Evolutionary conservation across 2,329 filamentous ascomycete species (phyloP).

Genomic region (Epichloe sp.): DNA sequence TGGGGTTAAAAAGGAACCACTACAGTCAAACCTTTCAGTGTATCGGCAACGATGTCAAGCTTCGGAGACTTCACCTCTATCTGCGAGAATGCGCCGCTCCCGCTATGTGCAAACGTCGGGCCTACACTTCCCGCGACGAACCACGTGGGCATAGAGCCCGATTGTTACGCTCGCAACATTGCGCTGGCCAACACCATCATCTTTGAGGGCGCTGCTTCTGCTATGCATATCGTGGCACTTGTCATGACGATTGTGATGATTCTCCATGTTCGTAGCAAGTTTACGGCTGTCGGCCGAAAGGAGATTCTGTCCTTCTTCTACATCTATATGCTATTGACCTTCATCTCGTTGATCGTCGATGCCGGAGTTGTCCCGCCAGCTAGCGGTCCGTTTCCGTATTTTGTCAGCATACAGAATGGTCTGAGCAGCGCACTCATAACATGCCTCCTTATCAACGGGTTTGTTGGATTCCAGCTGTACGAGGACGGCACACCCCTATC

Average conservation of each 20-base stretch:
- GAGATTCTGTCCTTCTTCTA: constrained; percentile 89
- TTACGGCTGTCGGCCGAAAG: constrained; percentile 78
- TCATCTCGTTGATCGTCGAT: constrained; percentile 80
- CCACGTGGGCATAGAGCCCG: constrained; percentile 67
- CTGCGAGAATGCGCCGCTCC: constrained; percentile 74
- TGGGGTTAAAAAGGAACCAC: not conserved
- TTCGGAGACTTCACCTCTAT: constrained; percentile 86
- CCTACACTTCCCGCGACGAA: constrained; percentile 54
- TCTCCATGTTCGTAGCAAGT: constrained; percentile 90
- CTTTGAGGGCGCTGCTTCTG: constrained; percentile 81
- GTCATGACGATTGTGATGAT: constrained; percentile 97
- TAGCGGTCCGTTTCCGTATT: constrained; percentile 74
- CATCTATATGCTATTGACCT: constrained; percentile 81
- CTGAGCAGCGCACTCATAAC: constrained; percentile 76
- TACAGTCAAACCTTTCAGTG: not conserved
- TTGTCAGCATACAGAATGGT: constrained; percentile 76
- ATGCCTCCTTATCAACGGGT: constrained; percentile 88
- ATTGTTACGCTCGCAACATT: constrained; percentile 89
- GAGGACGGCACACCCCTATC: constrained; percentile 91
- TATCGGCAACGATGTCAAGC: constrained; percentile 47
- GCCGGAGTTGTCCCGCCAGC: constrained; percentile 82
- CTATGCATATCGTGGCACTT: constrained; percentile 83
- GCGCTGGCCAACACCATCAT: constrained; percentile 97
- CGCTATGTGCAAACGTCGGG: constrained; percentile 77
- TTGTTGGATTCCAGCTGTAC: constrained; percentile 96